Conservation (phyloP, 2,329 filamentous ascomycete genomes). For the Mariannaea elegans region DNA sequence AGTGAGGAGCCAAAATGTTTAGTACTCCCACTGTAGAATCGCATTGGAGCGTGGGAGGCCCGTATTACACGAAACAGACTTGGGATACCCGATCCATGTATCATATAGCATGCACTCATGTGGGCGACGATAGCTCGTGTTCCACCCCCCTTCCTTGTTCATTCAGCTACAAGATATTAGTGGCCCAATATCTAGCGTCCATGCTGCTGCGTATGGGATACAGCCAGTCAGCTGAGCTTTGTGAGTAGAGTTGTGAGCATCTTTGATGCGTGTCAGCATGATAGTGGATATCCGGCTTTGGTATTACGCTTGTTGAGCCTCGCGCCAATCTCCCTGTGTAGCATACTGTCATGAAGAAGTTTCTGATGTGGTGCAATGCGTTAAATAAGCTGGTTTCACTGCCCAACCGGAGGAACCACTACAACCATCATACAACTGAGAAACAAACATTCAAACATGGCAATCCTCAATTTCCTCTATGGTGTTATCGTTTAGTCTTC, state of each 20-base stretch:
- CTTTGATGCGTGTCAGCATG: conserved; percentile 12
- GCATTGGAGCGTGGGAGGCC: background rate
- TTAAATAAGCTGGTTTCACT: background rate
- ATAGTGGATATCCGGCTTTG: conserved; percentile 6
- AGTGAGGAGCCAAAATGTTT: background rate
- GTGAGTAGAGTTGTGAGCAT: background rate
- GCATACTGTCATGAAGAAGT: too few relatives aligned
- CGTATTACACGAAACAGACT: background rate
- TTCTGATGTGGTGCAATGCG: too few relatives aligned
- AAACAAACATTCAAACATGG: conserved; percentile 12
- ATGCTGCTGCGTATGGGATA: too few relatives aligned
- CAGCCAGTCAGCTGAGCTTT: background rate
- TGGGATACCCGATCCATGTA: too few relatives aligned
- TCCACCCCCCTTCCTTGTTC: conserved; percentile 10
- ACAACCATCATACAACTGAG: background rate
- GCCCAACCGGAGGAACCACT: background rate
- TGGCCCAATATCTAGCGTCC: too few relatives aligned
- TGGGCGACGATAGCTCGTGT: background rate
- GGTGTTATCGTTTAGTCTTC: conserved; percentile 27
- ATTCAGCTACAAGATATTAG: too few relatives aligned
- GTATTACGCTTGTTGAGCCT: conserved; percentile 2
- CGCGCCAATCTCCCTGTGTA: background rate
- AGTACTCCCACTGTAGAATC: background rate
- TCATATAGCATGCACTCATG: too few relatives aligned
- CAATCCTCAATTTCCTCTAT: conserved; percentile 34